phyloP scores from a whole-genome alignment of 371 early-diverging fungal genomes.

The Rhizopus stolonifer region DNA sequence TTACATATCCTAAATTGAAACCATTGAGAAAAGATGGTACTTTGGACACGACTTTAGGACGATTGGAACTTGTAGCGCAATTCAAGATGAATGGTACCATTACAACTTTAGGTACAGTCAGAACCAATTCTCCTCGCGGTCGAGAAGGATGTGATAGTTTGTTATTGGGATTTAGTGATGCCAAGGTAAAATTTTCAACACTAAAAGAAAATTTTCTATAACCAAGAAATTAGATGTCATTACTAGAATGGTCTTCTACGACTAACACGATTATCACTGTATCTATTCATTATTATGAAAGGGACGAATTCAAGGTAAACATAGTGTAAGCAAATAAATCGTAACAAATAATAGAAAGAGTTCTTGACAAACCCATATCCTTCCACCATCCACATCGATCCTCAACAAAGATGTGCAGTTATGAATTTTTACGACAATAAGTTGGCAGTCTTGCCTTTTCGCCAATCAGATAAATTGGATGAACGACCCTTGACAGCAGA shows the following conservation, averaged over 20 bases:
- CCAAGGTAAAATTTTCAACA: slow-evolving; percentile 89
- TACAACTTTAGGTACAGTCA: slow-evolving; percentile 76
- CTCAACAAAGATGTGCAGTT: slow-evolving; percentile 84
- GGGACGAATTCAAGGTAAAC: slow-evolving; percentile 85
- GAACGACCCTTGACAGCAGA: no score
- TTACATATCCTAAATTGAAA: slow-evolving; percentile 45
- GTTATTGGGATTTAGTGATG: slow-evolving; percentile 87
- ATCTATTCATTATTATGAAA: slow-evolving; percentile 95
- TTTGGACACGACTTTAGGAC: slow-evolving; percentile 53
- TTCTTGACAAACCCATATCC: slow-evolving; percentile 66
- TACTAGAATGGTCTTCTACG: slow-evolving; percentile 82
- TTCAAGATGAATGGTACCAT: slow-evolving; percentile 81
- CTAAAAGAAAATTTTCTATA: no score
- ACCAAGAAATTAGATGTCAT: slow-evolving; percentile 68
- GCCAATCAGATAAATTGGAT: slow-evolving; percentile 62
- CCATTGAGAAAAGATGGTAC: slow-evolving; percentile 28
- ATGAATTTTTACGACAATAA: slow-evolving; percentile 84
- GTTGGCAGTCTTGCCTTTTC: slow-evolving; percentile 90
- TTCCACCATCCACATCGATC: slow-evolving; percentile 72
- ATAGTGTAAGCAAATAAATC: background rate
- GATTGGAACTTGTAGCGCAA: slow-evolving; percentile 73
- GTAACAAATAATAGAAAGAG: slow-evolving; percentile 43
- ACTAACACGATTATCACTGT: slow-evolving; percentile 84
- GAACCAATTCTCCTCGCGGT: slow-evolving; percentile 63
- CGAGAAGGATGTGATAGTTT: slow-evolving; percentile 80